Percentiles rank a stretch among this genome's conserved stretches.
Evolutionary conservation across 225 moss, liverwort and hornwort species (phyloP).

Genomic region (Physcomitrium patens): DNA sequence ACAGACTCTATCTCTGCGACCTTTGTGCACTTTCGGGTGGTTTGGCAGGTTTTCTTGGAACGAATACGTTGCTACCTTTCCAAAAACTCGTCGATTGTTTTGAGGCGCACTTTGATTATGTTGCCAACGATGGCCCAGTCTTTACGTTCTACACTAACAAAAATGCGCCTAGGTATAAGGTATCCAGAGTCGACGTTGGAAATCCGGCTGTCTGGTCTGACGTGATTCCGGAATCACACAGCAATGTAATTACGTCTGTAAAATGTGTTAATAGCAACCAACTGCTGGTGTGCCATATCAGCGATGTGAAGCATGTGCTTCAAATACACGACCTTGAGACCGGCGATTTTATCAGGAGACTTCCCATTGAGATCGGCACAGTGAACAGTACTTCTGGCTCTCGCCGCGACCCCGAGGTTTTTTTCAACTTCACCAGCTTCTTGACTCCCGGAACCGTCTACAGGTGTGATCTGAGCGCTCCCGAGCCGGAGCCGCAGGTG

Average conservation of each 20-base stretch:
- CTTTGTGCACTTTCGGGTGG: constrained; percentile 68
- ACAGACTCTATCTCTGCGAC: constrained; percentile 78
- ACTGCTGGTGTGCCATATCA: constrained; percentile 79
- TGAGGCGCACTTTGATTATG: constrained; percentile 65
- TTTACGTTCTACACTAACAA: constrained; percentile 81
- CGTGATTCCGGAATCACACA: constrained; percentile 73
- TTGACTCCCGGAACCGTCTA: constrained; percentile 79
- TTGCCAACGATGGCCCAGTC: constrained; percentile 77
- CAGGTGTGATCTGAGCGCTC: constrained; percentile 59
- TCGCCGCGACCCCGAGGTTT: constrained; percentile 67
- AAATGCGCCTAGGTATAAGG: constrained; percentile 73
- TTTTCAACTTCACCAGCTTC: constrained; percentile 88
- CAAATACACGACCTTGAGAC: constrained; percentile 73
- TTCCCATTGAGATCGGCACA: constrained; percentile 79
- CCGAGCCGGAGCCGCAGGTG: constrained; percentile 47
- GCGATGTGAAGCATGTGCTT: constrained; percentile 85
- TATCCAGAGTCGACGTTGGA: constrained; percentile 62
- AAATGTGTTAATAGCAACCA: constrained; percentile 79
- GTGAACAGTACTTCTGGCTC: constrained; percentile 65
- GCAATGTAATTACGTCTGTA: constrained; percentile 67
- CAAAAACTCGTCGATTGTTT: constrained; percentile 79
- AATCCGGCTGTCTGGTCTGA: constrained; percentile 66
- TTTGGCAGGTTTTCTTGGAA: constrained; percentile 62
- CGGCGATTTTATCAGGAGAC: constrained; percentile 51
- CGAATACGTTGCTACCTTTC: constrained; percentile 60